These are phyloP conservation scores for Canna indica DNA, from an alignment of 176 grass and related monocot species.

Conservation along the genomic window DNA sequence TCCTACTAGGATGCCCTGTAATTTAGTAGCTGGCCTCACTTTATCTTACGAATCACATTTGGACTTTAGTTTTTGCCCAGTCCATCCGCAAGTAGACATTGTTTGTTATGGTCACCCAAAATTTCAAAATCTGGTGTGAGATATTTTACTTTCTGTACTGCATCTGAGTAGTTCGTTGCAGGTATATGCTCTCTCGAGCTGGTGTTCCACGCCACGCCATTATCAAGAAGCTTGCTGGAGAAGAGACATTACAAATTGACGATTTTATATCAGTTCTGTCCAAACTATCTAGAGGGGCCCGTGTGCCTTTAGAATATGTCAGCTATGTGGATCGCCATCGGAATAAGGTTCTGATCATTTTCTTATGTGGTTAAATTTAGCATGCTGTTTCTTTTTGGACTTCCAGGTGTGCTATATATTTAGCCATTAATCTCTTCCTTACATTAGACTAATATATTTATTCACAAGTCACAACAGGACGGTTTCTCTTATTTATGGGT, in stretches of 20 bases:
- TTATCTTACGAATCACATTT: too few species aligned
- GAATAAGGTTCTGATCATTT: constrained; percentile 53
- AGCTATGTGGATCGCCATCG: constrained; percentile 84
- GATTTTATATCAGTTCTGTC: constrained; percentile 76
- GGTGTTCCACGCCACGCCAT: constrained; percentile 93
- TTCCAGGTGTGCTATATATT: not conserved
- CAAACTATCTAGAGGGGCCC: constrained; percentile 78
- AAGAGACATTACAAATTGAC: constrained; percentile 58
- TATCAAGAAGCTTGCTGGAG: constrained; percentile 94
- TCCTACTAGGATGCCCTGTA: too few species aligned
- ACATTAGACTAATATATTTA: not conserved
- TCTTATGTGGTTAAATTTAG: not conserved
- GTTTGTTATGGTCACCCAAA: not conserved
- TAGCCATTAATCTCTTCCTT: not conserved
- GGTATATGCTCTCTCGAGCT: constrained; percentile 94
- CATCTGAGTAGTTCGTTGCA: constrained; percentile 32
- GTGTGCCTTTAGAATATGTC: constrained; percentile 93
- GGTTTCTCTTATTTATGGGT: not conserved
- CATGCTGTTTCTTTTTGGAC: constrained; percentile 4
- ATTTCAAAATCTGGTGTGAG: not conserved
- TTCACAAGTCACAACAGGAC: not conserved
- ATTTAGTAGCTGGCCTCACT: too few species aligned
- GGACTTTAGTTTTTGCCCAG: not conserved
- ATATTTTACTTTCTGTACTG: not conserved
- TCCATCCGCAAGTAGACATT: not conserved